Evolutionary conservation across 345 rosid species (phyloP), one percentile per base, ranked within the genome.

Genomic region (Salix brachista): DNA sequence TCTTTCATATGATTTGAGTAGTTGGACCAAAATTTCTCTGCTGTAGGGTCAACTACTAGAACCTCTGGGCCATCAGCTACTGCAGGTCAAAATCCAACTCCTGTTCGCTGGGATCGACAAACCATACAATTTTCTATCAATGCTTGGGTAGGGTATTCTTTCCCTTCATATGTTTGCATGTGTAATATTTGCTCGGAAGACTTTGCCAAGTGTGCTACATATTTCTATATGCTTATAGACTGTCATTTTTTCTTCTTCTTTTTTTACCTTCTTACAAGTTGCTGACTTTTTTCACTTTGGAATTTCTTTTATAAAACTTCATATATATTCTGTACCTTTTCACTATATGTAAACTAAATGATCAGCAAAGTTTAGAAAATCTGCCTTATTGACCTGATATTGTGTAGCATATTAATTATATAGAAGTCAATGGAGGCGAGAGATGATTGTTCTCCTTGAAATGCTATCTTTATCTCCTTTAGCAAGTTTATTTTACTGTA

Each of bases 91-190:
- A 86, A 60, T 86, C 32, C 72, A 76, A 70, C 32, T 37, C 81
- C 96, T 77, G 52, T 91, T 74, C 97, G 93, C 42, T 94, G 97
- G 98, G 97, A 96, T 85, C 83, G 90, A 37, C 90, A 89, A 79
- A 96, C 99, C 16, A 83, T 96, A 81, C 99, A 91, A 50, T 96
- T 96, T 80, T 96, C 99, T 77, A 88, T 94, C 88, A 94, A 90
- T 91, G 95, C 99, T 83, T 96, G 99, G 99, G 99, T 96, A 91
- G 25, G 0, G 48, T 71, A 48, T 56, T 10, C 28, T 28, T 64
- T 46, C 66, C 25, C 21, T 13, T 39, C 72, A 6, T 48, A 9
- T 26, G 9, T 37, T 7, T 64, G 60, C 67, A 25, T 26, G 13
- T 39, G 18, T 36, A n/a, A 23, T 21, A 28, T 16, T n/a, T 28